phyloP scores from a whole-genome alignment of 495 filamentous ascomycete species.

The Podospora pseudoanserina region DNA sequence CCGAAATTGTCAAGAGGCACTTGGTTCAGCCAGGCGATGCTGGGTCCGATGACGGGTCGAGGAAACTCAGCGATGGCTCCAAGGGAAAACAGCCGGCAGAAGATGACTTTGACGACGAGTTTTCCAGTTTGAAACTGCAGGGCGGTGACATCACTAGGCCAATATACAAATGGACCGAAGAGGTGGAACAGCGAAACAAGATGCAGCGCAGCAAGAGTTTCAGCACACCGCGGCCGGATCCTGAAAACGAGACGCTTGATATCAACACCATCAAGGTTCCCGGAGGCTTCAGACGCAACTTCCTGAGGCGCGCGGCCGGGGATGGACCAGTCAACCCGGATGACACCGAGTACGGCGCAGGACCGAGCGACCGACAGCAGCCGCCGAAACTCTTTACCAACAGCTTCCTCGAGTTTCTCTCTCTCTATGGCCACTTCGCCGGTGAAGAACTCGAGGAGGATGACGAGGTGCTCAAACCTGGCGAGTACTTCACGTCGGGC shows the following conservation, averaged over 20 bases:
- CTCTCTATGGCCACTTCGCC: constrained; percentile 93
- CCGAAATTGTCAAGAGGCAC: constrained; percentile 77
- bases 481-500: constrained; percentile 79
- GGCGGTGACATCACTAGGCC: constrained; percentile 91
- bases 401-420: constrained; percentile 93
- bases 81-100: constrained; percentile 49
- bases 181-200: constrained; percentile 59
- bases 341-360: constrained; percentile 41
- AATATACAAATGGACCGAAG: constrained; percentile 92
- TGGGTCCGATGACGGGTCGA: constrained; percentile 36
- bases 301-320: constrained; percentile 63
- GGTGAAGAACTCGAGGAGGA: constrained; percentile 95
- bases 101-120: constrained; percentile 55
- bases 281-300: constrained; percentile 90
- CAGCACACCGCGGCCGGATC: constrained; percentile 67
- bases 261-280: constrained; percentile 86
- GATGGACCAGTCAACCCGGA: constrained; percentile 51
- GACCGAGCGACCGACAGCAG: constrained; percentile 30
- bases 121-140: constrained; percentile 86
- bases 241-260: constrained; percentile 73
- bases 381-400: constrained; percentile 70
- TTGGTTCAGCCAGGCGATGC: constrained; percentile 64
- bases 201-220: constrained; percentile 80
- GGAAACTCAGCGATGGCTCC: constrained; percentile 37
- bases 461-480: constrained; percentile 76